These are phyloP conservation scores for Gnomoniopsis smithogilvyi DNA, from an alignment of 2,329 filamentous ascomycete species.

Conservation along the genomic window DNA sequence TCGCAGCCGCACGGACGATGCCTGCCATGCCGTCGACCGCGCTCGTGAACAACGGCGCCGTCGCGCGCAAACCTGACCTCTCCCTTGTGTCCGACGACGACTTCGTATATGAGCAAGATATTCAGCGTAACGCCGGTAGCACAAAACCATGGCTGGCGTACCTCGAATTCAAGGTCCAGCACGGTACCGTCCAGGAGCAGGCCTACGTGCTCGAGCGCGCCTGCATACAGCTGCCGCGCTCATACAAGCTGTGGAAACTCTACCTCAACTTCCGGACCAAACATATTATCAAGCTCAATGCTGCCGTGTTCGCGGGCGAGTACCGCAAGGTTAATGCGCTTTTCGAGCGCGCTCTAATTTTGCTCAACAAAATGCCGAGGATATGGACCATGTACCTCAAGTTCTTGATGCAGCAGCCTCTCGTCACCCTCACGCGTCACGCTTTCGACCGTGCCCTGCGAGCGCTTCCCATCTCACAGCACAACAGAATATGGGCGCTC, in stretches of 20 bases:
- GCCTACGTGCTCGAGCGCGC: slow-evolving; percentile 86
- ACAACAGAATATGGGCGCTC: slow-evolving; percentile 90
- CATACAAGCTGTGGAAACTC: slow-evolving; percentile 98
- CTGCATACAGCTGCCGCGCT: slow-evolving; percentile 83
- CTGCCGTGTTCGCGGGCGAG: slow-evolving; percentile 73
- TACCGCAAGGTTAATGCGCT: slow-evolving; percentile 92
- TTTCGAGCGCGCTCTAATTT: slow-evolving; percentile 86
- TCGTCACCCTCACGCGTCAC: slow-evolving; percentile 79
- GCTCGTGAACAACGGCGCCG: slow-evolving; percentile 15
- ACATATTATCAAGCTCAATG: slow-evolving; percentile 79
- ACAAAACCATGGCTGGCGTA: slow-evolving; percentile 96
- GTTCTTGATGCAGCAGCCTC: slow-evolving; percentile 87
- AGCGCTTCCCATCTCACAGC: slow-evolving; percentile 89
- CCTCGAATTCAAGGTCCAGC: slow-evolving; percentile 83
- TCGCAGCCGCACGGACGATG: slow-evolving; percentile 4
- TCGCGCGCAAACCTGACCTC: slow-evolving; percentile 17
- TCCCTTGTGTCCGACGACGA: slow-evolving; percentile 65
- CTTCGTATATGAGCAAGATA: slow-evolving; percentile 93
- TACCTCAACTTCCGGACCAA: slow-evolving; percentile 83
- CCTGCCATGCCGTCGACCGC: slow-evolving; percentile 17
- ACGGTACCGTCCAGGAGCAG: slow-evolving; percentile 83
- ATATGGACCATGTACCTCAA: slow-evolving; percentile 95
- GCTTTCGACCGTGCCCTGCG: slow-evolving; percentile 91
- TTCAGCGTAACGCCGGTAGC: slow-evolving; percentile 78
- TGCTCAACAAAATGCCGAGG: slow-evolving; percentile 97